A percentile compares a stretch with the other conserved stretches of the same genome.
These are phyloP conservation scores for Ogataea chonburiensis DNA, from an alignment of 805 yeast species.

Conservation along the genomic window DNA sequence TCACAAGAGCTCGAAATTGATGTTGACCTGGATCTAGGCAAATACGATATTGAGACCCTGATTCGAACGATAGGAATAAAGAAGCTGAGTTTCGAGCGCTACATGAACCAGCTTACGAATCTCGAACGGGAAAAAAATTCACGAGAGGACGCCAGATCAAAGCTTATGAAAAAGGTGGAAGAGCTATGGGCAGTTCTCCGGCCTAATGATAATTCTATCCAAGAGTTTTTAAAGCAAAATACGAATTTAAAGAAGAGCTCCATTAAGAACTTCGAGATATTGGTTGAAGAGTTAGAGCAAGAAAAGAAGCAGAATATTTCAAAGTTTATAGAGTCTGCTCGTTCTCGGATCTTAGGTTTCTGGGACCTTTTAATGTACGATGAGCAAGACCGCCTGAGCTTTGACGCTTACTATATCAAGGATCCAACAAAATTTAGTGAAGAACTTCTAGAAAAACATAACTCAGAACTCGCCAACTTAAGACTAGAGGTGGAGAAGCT, in stretches of 20 bases:
- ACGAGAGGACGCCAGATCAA: constrained; percentile 39
- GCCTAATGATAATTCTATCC: constrained; percentile 30
- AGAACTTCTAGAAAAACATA: constrained; percentile 58
- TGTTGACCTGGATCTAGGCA: constrained; percentile 8
- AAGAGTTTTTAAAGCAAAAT: constrained; percentile 41
- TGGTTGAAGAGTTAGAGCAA: constrained; percentile 54
- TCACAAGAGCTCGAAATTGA: constrained; percentile 16
- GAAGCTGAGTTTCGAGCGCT: constrained; percentile 15
- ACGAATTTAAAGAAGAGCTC: constrained; percentile 46
- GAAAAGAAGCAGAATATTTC: constrained; percentile 66
- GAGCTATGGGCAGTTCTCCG: constrained; percentile 47
- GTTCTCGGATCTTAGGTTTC: constrained; percentile 54
- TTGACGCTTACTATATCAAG: constrained; percentile 41
- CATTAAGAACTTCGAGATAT: constrained; percentile 51
- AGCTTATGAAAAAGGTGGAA: constrained; percentile 35
- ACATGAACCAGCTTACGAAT: constrained; percentile 10
- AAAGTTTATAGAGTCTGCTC: constrained; percentile 61
- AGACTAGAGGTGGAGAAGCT: constrained; percentile 48
- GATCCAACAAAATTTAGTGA: constrained; percentile 52
- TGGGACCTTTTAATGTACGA: constrained; percentile 67
- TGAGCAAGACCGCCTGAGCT: constrained; percentile 46
- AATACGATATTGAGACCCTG: constrained; percentile 20
- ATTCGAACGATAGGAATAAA: constrained; percentile 27
- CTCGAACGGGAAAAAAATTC: constrained; percentile 35
- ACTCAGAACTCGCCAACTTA: constrained; percentile 54